Base-by-base conservation (phyloP, 208 protist genomes). In the Trypanosoma lewisi region DNA sequence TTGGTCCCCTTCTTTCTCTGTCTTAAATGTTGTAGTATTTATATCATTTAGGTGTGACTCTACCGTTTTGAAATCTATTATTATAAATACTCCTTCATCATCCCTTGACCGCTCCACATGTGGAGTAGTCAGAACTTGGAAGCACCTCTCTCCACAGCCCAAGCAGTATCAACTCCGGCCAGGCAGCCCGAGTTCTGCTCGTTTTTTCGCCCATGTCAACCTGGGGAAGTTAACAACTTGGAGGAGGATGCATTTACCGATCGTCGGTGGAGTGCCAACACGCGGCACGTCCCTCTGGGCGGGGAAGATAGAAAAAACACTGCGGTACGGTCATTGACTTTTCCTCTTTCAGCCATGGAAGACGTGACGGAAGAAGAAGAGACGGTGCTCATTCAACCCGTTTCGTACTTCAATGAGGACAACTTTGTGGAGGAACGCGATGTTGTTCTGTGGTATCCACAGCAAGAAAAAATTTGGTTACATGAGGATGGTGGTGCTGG, bases 401-500 rank as follows among this genome's bases (percentile, higher is more conserved):
- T 12, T 49, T 7, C 23, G 17, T 48, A 14, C 4, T 36, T 41
- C 28, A 1, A 0, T 6, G 63, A 55, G 12, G 37, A 58, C 21
- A 52, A 21, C 4, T 44, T 36, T 17, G 45, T 23, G 0, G 31
- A 60, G 12, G 31, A 55, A 19, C 28, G 14, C 0, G 56, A 63
- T 23, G 33, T 36, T 17, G 37, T 14, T 45, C 49, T n/a, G 11
- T 70, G 52, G 39, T 16, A 17, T 17, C 52, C 54, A 23, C 42
- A n/a, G 11, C n/a, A 44, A 4, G 23, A 62, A 2, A 21, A 17
- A 12, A 33, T 44, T 6, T 54, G 47, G 33, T 34, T 57, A 4
- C 23, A 30, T 28, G 64, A 70, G 30, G 64, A 62, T 8, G 28
- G 21, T n/a, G n/a, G n/a, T n/a, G n/a, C n/a, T n/a, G n/a, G n/a